These are phyloP conservation scores for Diaporthe nobilis DNA, from an alignment of 2,329 filamentous ascomycete genomes.

Conservation along the genomic window DNA sequence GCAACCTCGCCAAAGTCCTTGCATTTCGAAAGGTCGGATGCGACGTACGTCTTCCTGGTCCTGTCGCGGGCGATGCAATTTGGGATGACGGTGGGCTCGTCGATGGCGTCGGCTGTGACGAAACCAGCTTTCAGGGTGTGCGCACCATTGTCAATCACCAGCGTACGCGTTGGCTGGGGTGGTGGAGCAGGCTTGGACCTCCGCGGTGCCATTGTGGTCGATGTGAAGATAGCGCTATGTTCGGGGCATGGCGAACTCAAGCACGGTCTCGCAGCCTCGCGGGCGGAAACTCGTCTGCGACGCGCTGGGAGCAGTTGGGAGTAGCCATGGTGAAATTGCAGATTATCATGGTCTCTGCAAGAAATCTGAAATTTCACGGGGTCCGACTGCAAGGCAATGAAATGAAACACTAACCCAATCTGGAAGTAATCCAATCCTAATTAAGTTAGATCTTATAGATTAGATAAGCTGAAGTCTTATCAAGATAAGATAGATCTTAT, in stretches of 20 bases:
- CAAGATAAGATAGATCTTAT: too few species aligned
- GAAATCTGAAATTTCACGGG: too few species aligned
- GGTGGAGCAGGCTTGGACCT: conserved; percentile 68
- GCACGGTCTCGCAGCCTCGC: not conserved
- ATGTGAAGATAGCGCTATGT: not conserved
- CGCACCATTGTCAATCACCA: conserved; percentile 94
- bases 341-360: too few species aligned
- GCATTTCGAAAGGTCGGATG: conserved; percentile 82
- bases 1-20: conserved; percentile 90
- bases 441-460: too few species aligned
- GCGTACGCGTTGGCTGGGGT: conserved; percentile 73
- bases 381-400: too few species aligned
- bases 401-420: too few species aligned
- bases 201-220: conserved; percentile 44
- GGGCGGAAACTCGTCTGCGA: not conserved
- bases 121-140: conserved; percentile 93
- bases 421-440: too few species aligned
- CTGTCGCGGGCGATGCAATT: conserved; percentile 92
- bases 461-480: too few species aligned
- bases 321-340: too few species aligned
- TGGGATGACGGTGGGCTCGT: conserved; percentile 80
- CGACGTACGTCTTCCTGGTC: conserved; percentile 83
- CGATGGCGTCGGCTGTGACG: conserved; percentile 62
- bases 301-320: not conserved
- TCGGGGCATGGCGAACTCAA: not conserved